These are phyloP conservation scores for Delonix regia DNA, from an alignment of 306 rosid genomes.

Conservation along the genomic window DNA sequence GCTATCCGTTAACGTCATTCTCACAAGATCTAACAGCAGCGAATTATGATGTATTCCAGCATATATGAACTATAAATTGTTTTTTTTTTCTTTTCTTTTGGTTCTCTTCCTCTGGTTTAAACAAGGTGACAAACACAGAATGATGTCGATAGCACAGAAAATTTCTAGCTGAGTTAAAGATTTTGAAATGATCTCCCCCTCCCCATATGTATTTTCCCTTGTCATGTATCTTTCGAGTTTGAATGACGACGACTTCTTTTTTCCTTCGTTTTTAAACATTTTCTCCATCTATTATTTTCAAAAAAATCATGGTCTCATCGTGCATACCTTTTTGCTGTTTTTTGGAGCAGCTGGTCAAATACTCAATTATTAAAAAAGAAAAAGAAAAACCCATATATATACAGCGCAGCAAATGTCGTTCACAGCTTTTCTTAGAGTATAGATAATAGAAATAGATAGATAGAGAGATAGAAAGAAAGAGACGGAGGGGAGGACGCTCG, in stretches of 20 bases:
- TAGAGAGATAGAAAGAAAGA: neutral
- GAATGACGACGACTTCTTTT: slow-evolving; percentile 42
- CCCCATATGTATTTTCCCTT: slow-evolving; percentile 28
- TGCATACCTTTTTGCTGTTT: slow-evolving; percentile 29
- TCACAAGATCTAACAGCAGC: slow-evolving; percentile 75
- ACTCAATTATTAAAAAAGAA: slow-evolving; percentile 28
- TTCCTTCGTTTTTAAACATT: neutral
- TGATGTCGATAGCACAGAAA: slow-evolving; percentile 75
- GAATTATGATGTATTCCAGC: slow-evolving; percentile 83
- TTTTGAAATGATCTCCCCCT: slow-evolving; percentile 47
- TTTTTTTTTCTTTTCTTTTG: slow-evolving; percentile 11
- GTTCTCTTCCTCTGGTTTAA: slow-evolving; percentile 29
- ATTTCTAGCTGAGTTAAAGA: slow-evolving; percentile 54
- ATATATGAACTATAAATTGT: slow-evolving; percentile 65
- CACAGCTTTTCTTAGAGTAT: slow-evolving; percentile 14
- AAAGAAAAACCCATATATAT: slow-evolving; percentile 35
- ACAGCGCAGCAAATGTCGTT: slow-evolving; percentile 26
- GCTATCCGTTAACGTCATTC: slow-evolving; percentile 81
- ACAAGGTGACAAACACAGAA: slow-evolving; percentile 46
- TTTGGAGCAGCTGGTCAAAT: slow-evolving; percentile 41
- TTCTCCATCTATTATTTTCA: neutral
- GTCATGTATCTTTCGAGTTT: slow-evolving; percentile 61
- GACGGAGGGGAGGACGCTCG: slow-evolving; percentile 26
- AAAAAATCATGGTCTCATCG: slow-evolving; percentile 3
- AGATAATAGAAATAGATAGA: neutral